Evolutionary conservation across 305 asterid genomes (phyloP), one percentile per base, ranked within the genome.

Genomic region (Vinca major): DNA sequence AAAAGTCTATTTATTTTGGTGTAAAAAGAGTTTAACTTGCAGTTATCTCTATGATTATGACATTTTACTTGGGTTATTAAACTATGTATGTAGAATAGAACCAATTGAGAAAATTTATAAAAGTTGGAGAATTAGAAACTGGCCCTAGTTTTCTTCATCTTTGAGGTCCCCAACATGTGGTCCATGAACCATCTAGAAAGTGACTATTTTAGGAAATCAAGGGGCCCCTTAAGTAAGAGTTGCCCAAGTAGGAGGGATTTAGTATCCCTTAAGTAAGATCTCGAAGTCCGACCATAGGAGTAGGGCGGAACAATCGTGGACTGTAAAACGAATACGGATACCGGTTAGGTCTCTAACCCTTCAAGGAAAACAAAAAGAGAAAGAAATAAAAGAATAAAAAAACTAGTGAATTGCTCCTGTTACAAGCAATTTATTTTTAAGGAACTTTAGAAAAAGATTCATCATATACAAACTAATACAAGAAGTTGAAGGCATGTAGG

Each of bases 381-480:
- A n/a, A n/a, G n/a, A 26, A 26, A 26, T 0, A 26, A 26, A 26
- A 26, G 33, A 26, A 71, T 21, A 63, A 53, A 56, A 45, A 65
- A 66, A 19, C 66, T 41, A 4, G 12, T 14, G 55, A 61, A 67
- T 67, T 40, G 60, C 66, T 73, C 20, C 33, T 56, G 68, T 61
- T 57, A 26, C 33, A 26, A 26, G 33, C 33, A 26, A 26, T 26
- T 26, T 26, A 1, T 26, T 26, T 26, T 26, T 26, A 26, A 0
- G 1, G 33, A 26, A 26, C 33, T 26, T 26, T 26, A 26, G 33
- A 26, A 26, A 26, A 26, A 26, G 67, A 48, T 49, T 39, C 73
- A 50, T 39, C 73, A 50, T 70, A 86, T 83, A 81, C 83, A 78
- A 76, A 76, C 73, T 68, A 65, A 60, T n/a, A 76, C 86, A 86